A percentile compares a stretch with the other conserved stretches of the same genome.
phyloP scores from a whole-genome alignment of 2,329 filamentous ascomycete species.

The Pezicula radicicola region DNA sequence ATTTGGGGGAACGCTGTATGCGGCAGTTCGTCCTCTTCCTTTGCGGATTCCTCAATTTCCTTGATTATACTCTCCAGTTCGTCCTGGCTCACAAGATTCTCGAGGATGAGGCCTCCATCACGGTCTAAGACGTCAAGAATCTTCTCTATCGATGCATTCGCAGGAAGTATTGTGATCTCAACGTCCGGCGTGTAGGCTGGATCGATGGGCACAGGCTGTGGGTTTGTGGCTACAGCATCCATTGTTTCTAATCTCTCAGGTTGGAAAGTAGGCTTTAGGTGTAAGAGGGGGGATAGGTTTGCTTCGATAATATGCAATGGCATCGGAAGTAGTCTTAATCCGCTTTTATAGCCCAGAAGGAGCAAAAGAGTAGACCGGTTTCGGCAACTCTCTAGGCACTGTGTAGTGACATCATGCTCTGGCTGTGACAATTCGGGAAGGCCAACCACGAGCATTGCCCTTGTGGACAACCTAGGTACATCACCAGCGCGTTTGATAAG shows the following conservation, averaged over 20 bases:
- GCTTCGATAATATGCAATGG: background rate
- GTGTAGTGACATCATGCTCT: too few relatives aligned
- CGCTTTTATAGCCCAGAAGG: background rate
- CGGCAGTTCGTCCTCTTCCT: conserved; percentile 3
- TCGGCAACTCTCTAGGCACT: background rate
- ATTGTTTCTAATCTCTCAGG: background rate
- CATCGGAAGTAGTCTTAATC: background rate
- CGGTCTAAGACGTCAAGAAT: conserved; percentile 28
- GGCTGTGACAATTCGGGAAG: background rate
- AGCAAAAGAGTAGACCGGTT: background rate
- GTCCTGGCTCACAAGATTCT: conserved; percentile 19
- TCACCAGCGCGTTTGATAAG: background rate
- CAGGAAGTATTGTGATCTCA: conserved; percentile 21
- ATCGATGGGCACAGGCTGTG: conserved; percentile 4
- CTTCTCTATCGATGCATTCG: conserved; percentile 22
- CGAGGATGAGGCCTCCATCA: conserved; percentile 31
- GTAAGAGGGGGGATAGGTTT: background rate
- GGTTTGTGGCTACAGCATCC: background rate
- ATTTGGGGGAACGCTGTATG: conserved; percentile 11
- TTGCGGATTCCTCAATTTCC: conserved; percentile 16
- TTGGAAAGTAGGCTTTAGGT: background rate
- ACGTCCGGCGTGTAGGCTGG: conserved; percentile 8
- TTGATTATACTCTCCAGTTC: conserved; percentile 23
- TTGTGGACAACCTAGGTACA: background rate
- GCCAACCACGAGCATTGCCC: background rate